Evolutionary conservation across 495 filamentous ascomycete species (phyloP), one percentile per base, ranked within the genome.

Genomic region (Talaromyces thailandensis): DNA sequence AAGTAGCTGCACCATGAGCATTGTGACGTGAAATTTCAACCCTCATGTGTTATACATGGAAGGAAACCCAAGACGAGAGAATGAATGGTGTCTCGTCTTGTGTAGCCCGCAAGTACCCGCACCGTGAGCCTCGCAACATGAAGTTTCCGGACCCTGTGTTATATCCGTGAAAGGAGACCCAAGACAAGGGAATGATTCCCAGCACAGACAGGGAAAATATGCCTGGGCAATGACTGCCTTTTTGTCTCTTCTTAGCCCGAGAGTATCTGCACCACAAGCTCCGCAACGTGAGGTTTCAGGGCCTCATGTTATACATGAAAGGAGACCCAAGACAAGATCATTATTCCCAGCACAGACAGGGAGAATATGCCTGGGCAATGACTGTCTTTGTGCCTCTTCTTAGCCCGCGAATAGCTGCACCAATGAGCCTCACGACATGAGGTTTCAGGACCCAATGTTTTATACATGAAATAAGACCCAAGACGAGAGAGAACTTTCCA

Each of bases 161-260:
- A 74, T 78, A 67, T 79, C 80, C 18, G 75, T 74, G 63, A 84
- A 86, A 16, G 84, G 86, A 21, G 84, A 87, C 53, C 78, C 81
- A 32, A 81, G 75, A 37, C 76, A 76, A 31, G 77, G 77, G n/a
- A 70, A 66, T 31, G 67, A 64, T 29, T 66, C 68, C 52, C n/a
- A n/a, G n/a, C n/a, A n/a, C n/a, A n/a, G n/a, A n/a, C n/a, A n/a
- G n/a, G n/a, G n/a, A n/a, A n/a, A n/a, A n/a, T n/a, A n/a, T n/a
- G n/a, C n/a, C n/a, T n/a, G n/a, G n/a, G n/a, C n/a, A n/a, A n/a
- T n/a, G n/a, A n/a, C n/a, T n/a, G n/a, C n/a, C n/a, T n/a, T n/a
- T n/a, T n/a, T 32, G 8, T 32, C 31, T 32, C 31, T 7, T 32
- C 31, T 5, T 32, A 31, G 29, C 28, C 69, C 64, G 31, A 68